These are phyloP conservation scores for Rhodosporidiobolus sp. DNA, from an alignment of 768 basidiomycete species.

Conservation along the genomic window DNA sequence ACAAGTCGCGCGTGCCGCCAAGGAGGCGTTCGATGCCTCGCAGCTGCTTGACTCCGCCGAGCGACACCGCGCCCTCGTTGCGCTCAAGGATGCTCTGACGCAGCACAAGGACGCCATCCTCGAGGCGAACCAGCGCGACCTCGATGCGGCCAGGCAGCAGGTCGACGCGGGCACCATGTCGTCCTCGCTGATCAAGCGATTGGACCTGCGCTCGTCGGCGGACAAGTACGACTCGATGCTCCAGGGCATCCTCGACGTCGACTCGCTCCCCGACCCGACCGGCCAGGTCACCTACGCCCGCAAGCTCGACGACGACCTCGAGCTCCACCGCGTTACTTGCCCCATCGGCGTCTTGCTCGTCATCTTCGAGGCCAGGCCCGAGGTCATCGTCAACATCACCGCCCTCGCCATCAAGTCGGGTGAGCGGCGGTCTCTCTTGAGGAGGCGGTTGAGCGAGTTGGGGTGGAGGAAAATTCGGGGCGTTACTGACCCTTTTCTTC, in stretches of 20 bases:
- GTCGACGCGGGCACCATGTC: conserved; percentile 83
- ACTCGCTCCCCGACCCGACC: conserved; percentile 77
- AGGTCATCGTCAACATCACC: conserved; percentile 96
- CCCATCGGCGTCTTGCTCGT: conserved; percentile 94
- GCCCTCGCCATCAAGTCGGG: conserved; percentile 95
- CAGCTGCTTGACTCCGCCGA: conserved; percentile 70
- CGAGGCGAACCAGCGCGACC: conserved; percentile 73
- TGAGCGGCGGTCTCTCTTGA: conserved; percentile 48
- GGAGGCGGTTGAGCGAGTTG: no score
- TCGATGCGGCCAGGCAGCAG: conserved; percentile 66
- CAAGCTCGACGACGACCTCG: conserved; percentile 79
- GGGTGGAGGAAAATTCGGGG: neutral
- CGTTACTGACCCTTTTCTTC: neutral
- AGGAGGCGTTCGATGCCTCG: conserved; percentile 77
- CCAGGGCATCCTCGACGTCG: conserved; percentile 82
- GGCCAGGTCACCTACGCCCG: conserved; percentile 82
- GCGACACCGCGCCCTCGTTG: conserved; percentile 67
- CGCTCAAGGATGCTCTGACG: conserved; percentile 67
- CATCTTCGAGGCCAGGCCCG: conserved; percentile 95
- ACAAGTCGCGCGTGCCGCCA: conserved; percentile 71
- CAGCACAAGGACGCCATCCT: conserved; percentile 66
- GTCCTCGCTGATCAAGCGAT: conserved; percentile 72
- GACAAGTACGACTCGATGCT: conserved; percentile 96
- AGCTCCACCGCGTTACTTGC: conserved; percentile 89
- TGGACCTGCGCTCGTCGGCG: conserved; percentile 62